Evolutionary conservation across 2,329 filamentous ascomycete species (phyloP).

Genomic region (Monosporascus sp.): DNA sequence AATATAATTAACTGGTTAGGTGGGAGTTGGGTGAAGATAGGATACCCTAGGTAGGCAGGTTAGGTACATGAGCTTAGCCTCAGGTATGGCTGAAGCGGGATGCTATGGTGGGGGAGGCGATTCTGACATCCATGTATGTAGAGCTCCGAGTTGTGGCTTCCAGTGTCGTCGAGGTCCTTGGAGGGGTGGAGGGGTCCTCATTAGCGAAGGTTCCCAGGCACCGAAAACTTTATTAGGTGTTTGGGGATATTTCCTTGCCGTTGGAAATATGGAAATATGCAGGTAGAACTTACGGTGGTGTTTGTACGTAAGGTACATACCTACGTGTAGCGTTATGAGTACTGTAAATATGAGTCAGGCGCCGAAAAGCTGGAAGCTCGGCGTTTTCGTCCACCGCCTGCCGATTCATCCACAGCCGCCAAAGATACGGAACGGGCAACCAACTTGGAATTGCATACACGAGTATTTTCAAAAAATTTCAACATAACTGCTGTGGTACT

Average conservation of each 20-base stretch:
- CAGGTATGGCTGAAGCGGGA: not conserved
- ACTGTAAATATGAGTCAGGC: not conserved
- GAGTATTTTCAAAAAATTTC: not conserved
- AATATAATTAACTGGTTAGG: not conserved
- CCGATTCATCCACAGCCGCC: not conserved
- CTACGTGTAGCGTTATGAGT: too few species aligned
- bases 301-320: not conserved
- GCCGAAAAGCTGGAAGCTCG: not conserved
- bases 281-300: not conserved
- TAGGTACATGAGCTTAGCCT: not conserved
- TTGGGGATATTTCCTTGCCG: too few species aligned
- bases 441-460: not conserved
- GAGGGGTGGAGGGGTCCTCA: too few species aligned
- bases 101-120: not conserved
- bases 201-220: not conserved
- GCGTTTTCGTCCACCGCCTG: not conserved
- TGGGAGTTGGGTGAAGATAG: not conserved
- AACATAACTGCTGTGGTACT: too few species aligned
- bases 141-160: not conserved
- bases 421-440: not conserved
- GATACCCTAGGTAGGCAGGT: not conserved
- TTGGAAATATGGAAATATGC: too few species aligned
- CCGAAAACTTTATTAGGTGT: not conserved
- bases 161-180: too few species aligned
- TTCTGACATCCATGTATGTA: not conserved